These are phyloP conservation scores for Sordaria brevicollis DNA, from an alignment of 495 filamentous ascomycete species.

Conservation along the genomic window DNA sequence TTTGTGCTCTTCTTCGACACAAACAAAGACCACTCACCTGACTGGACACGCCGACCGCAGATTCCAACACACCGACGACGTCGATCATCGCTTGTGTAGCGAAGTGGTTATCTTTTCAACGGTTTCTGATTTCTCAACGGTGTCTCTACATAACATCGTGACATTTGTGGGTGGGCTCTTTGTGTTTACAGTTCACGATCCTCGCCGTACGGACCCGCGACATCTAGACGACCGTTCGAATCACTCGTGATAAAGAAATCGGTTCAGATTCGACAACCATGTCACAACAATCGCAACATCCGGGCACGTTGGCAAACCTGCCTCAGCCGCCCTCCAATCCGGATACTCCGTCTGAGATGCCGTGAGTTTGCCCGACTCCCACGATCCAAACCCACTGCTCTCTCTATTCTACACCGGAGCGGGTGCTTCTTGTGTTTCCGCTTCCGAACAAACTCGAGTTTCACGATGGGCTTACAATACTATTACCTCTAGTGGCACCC, in stretches of 20 bases:
- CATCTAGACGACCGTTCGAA: background rate
- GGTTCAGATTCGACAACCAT: conserved; percentile 8
- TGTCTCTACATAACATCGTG: background rate
- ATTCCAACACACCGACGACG: background rate
- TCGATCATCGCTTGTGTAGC: background rate
- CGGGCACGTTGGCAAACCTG: conserved; percentile 59
- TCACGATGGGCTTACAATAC: conserved; percentile 3
- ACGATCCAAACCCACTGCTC: background rate
- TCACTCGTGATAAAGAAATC: too few relatives aligned
- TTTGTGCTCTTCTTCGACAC: background rate
- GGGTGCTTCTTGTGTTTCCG: background rate
- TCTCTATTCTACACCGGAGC: background rate
- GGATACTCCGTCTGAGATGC: conserved; percentile 82
- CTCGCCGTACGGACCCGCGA: background rate
- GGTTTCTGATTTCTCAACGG: background rate
- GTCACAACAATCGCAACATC: conserved; percentile 42
- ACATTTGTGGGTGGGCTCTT: background rate
- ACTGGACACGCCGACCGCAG: background rate
- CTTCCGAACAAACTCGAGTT: background rate
- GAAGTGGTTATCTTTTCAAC: background rate
- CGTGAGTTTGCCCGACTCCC: conserved; percentile 47
- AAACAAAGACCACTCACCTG: background rate
- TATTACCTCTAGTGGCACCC: conserved; percentile 60
- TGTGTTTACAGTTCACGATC: background rate
- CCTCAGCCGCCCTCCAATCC: conserved; percentile 75